phyloP scores from a whole-genome alignment of 805 yeast species.

The Candida sphagnicola region DNA sequence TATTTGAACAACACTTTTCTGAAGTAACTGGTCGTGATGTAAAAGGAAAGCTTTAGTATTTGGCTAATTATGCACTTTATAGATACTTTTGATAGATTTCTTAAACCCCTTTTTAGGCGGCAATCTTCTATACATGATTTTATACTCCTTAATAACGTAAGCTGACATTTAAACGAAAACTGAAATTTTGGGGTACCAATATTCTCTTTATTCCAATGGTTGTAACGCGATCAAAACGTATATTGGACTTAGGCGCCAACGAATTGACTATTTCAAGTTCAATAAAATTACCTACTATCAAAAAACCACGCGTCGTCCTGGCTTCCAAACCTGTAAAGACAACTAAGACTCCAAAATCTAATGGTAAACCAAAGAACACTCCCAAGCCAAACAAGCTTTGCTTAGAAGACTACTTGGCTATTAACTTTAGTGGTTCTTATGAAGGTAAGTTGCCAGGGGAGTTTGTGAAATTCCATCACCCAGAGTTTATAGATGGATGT shows the following conservation, averaged over 20 bases:
- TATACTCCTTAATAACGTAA: neutral
- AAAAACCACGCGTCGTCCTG: neutral
- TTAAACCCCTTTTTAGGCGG: neutral
- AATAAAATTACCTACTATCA: neutral
- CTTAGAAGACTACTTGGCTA: slow-evolving; percentile 15
- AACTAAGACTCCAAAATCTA: slow-evolving; percentile 3
- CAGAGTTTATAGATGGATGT: slow-evolving; percentile 31
- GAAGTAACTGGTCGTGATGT: slow-evolving; percentile 3
- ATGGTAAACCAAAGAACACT: slow-evolving; percentile 1
- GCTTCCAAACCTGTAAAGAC: too few relatives aligned
- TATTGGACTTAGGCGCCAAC: neutral
- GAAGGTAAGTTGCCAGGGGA: slow-evolving; percentile 21
- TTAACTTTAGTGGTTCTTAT: slow-evolving; percentile 9
- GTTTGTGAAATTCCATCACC: slow-evolving; percentile 27
- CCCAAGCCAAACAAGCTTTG: slow-evolving; percentile 6
- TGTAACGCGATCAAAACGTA: neutral
- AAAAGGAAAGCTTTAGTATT: neutral
- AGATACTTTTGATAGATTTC: neutral
- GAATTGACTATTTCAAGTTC: neutral
- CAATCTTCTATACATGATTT: neutral
- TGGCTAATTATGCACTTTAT: too few relatives aligned
- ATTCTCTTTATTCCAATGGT: neutral
- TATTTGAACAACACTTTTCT: slow-evolving; percentile 4
- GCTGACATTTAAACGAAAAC: too few relatives aligned
- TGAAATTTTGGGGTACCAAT: too few relatives aligned